These are phyloP conservation scores for Suhomyces panamericanus DNA, from an alignment of 1,139 yeast species.

Conservation along the genomic window DNA sequence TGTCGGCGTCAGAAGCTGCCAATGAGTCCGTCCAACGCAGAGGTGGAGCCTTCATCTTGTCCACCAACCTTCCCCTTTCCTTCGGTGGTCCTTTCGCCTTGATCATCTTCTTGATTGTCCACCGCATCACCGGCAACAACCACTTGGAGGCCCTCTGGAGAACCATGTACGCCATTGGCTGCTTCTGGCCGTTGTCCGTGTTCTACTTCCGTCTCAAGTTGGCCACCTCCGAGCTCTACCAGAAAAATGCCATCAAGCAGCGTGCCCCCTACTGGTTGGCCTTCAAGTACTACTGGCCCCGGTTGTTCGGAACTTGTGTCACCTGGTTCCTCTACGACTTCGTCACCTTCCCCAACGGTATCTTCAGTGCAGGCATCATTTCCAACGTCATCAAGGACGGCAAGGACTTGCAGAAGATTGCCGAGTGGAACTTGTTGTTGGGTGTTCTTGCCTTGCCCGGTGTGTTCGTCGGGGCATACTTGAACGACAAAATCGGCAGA, in stretches of 20 bases:
- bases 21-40: constrained; percentile 60
- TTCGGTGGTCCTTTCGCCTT: constrained; percentile 81
- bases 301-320: constrained; percentile 56
- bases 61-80: constrained; percentile 70
- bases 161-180: constrained; percentile 72
- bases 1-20: constrained; percentile 73
- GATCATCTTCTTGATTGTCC: constrained; percentile 64
- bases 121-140: constrained; percentile 55
- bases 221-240: constrained; percentile 64
- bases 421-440: constrained; percentile 59
- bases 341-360: constrained; percentile 65
- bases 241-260: constrained; percentile 49
- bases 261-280: constrained; percentile 56
- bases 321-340: constrained; percentile 67
- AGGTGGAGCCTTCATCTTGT: constrained; percentile 63
- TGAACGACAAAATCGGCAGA: constrained; percentile 56
- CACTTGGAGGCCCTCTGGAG: constrained; percentile 62
- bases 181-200: constrained; percentile 70
- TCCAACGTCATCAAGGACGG: constrained; percentile 41
- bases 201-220: constrained; percentile 70
- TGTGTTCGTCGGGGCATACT: constrained; percentile 55
- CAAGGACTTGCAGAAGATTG: constrained; percentile 44
- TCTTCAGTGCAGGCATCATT: constrained; percentile 56
- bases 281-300: constrained; percentile 54
- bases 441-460: constrained; percentile 59